A percentile compares a stretch with the other conserved stretches of the same genome.
phyloP scores from a whole-genome alignment of 345 rosid genomes.

The Citrus unshiu region DNA sequence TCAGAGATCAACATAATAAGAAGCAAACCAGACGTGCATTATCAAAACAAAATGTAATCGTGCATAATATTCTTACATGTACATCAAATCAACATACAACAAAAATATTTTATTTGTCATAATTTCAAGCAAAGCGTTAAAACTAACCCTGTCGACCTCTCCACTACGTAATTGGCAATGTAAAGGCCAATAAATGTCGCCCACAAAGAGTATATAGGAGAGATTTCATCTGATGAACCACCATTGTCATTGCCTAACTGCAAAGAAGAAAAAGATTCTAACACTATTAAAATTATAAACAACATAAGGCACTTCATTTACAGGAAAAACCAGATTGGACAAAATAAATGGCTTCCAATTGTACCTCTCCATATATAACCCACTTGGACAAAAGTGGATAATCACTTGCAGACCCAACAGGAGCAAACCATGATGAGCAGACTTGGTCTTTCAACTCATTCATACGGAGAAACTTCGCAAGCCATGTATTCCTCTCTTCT shows the following conservation, averaged over 20 bases:
- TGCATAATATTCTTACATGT: background rate
- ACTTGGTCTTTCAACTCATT: constrained; percentile 91
- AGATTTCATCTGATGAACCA: constrained; percentile 82
- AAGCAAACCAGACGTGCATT: constrained; percentile 4
- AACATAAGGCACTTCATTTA: constrained; percentile 1
- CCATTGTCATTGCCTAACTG: constrained; percentile 61
- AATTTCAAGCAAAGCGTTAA: constrained; percentile 13
- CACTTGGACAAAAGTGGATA: constrained; percentile 96
- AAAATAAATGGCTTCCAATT: constrained; percentile 1
- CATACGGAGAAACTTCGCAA: constrained; percentile 67
- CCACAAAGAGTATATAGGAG: constrained; percentile 98
- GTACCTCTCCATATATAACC: constrained; percentile 98
- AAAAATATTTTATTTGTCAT: background rate
- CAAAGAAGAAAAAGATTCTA: constrained; percentile 11
- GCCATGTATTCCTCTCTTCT: constrained; percentile 64
- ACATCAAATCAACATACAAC: constrained; percentile 1
- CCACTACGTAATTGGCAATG: constrained; percentile 97
- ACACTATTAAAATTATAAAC: constrained; percentile 12
- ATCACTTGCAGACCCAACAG: constrained; percentile 98
- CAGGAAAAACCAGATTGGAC: background rate
- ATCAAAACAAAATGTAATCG: background rate
- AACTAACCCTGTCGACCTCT: constrained; percentile 96
- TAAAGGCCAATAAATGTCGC: constrained; percentile 98
- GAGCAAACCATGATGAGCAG: constrained; percentile 99
- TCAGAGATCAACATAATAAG: constrained; percentile 10